Evolutionary conservation across 2,329 filamentous ascomycete genomes (phyloP).

Genomic region (Phialophora tarda): DNA sequence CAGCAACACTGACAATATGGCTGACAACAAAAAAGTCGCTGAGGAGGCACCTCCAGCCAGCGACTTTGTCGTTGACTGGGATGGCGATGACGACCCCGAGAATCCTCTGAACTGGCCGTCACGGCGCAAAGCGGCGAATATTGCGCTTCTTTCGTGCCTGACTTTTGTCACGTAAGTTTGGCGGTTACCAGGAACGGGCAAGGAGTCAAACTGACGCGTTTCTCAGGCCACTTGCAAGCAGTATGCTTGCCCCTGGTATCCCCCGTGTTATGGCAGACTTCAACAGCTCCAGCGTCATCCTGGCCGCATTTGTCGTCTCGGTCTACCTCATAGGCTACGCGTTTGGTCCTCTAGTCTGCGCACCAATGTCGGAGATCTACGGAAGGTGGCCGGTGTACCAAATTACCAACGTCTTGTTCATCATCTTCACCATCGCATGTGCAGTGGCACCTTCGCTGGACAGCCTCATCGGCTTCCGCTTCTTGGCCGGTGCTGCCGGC

Average conservation of each 20-base stretch:
- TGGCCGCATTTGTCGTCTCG: slow-evolving; percentile 58
- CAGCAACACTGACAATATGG: slow-evolving; percentile 4
- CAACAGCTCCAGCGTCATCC: slow-evolving; percentile 48
- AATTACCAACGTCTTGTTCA: slow-evolving; percentile 59
- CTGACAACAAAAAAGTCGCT: slow-evolving; percentile 7
- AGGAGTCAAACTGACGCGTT: background rate
- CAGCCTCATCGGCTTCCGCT: slow-evolving; percentile 64
- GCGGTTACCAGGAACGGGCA: background rate
- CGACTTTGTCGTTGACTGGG: slow-evolving; percentile 50
- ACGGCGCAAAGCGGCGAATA: slow-evolving; percentile 63
- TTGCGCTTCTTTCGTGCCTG: slow-evolving; percentile 61
- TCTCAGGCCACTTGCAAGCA: slow-evolving; percentile 61
- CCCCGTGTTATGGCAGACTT: slow-evolving; percentile 60
- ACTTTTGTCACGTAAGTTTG: slow-evolving; percentile 59
- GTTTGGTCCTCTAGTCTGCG: slow-evolving; percentile 58
- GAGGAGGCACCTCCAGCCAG: slow-evolving; percentile 9
- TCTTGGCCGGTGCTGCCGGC: slow-evolving; percentile 64
- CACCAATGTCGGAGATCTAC: slow-evolving; percentile 62
- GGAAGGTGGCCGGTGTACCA: slow-evolving; percentile 62
- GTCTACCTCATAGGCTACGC: slow-evolving; percentile 62
- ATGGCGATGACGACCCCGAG: slow-evolving; percentile 57
- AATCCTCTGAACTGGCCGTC: slow-evolving; percentile 62
- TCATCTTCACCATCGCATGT: slow-evolving; percentile 66
- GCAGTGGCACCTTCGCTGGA: slow-evolving; percentile 59
- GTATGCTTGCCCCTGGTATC: slow-evolving; percentile 63